A percentile compares a stretch with the other conserved stretches of the same genome.
Evolutionary conservation across 441 rosid species (phyloP).

Genomic region (Lepidium campestre): DNA sequence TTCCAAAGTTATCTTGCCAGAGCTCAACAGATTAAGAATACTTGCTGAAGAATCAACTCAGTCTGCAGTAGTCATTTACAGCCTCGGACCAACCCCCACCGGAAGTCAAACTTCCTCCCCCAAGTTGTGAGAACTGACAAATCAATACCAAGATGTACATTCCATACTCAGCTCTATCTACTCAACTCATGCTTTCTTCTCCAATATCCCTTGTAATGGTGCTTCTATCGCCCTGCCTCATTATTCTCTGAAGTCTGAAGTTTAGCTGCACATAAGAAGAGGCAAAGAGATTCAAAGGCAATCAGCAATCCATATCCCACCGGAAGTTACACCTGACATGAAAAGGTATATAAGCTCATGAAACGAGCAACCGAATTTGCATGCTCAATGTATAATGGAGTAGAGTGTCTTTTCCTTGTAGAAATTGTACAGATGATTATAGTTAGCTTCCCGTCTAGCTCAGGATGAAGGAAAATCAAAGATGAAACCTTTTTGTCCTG

Average conservation of each 20-base stretch:
- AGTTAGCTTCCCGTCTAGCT: slow-evolving; percentile 12
- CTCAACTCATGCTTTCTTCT: slow-evolving; percentile 3
- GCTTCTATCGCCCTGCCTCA: background rate
- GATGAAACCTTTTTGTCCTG: slow-evolving; percentile 4
- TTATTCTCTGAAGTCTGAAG: background rate
- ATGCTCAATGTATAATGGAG: background rate
- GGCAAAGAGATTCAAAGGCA: background rate
- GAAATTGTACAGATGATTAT: slow-evolving; percentile 15
- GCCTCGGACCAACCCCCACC: slow-evolving; percentile 25
- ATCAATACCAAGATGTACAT: slow-evolving; percentile 1
- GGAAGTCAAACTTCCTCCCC: slow-evolving; percentile 26
- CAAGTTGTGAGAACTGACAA: slow-evolving; percentile 16
- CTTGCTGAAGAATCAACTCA: slow-evolving; percentile 53
- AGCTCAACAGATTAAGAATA: slow-evolving; percentile 59
- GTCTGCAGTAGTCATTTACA: slow-evolving; percentile 20
- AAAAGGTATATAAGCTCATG: background rate
- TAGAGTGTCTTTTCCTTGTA: background rate
- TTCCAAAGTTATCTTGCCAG: slow-evolving; percentile 63
- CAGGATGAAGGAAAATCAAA: background rate
- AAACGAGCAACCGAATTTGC: background rate
- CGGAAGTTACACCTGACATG: background rate
- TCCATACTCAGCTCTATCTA: slow-evolving; percentile 4
- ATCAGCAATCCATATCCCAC: slow-evolving; percentile 16
- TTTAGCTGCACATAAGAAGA: slow-evolving; percentile 11
- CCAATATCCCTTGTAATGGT: slow-evolving; percentile 4